Percentiles rank a stretch among this genome's conserved stretches.
phyloP scores from a whole-genome alignment of 177 flowering plant genomes.

The Vitis hybrid region DNA sequence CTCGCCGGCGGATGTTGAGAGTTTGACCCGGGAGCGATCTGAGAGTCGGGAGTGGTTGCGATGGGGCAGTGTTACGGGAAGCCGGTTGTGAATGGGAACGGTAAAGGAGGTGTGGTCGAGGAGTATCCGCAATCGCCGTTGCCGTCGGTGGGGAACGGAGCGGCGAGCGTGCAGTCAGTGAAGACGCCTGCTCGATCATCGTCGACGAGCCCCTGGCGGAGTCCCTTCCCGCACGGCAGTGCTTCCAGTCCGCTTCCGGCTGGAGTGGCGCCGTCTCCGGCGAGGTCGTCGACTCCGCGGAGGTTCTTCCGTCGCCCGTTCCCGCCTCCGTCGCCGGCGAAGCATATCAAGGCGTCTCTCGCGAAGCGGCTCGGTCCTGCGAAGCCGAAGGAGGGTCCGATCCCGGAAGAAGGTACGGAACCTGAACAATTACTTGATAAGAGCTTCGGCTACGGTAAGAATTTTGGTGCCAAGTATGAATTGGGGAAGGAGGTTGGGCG shows the following conservation, averaged over 20 bases:
- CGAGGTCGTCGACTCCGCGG: slow-evolving; percentile 70
- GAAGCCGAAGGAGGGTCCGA: slow-evolving; percentile 75
- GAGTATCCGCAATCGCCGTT: slow-evolving; percentile 22
- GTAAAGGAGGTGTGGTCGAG: no score
- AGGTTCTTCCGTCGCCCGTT: slow-evolving; percentile 76
- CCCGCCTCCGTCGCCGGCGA: slow-evolving; percentile 99
- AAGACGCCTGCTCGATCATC: slow-evolving; percentile 63
- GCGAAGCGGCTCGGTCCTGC: slow-evolving; percentile 57
- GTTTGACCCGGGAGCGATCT: slow-evolving; percentile 31
- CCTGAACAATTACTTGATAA: slow-evolving; percentile 67
- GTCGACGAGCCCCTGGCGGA: slow-evolving; percentile 69
- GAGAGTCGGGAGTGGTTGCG: slow-evolving; percentile 11
- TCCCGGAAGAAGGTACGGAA: slow-evolving; percentile 76
- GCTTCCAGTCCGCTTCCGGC: slow-evolving; percentile 62
- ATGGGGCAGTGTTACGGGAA: slow-evolving; percentile 97
- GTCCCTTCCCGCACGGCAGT: slow-evolving; percentile 69
- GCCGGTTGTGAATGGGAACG: slow-evolving; percentile 28
- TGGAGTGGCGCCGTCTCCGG: slow-evolving; percentile 89
- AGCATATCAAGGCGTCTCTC: slow-evolving; percentile 84
- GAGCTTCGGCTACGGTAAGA: slow-evolving; percentile 83
- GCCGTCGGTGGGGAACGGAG: slow-evolving; percentile 26
- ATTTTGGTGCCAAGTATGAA: slow-evolving; percentile 88
- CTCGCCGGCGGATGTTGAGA: slow-evolving; percentile 24
- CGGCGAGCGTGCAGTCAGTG: slow-evolving; percentile 23
- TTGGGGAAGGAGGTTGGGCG: slow-evolving; percentile 91